A percentile compares a stretch with the other conserved stretches of the same genome.
These are phyloP conservation scores for Pichia sp. DNA, from an alignment of 1,139 yeast species.

Conservation along the genomic window DNA sequence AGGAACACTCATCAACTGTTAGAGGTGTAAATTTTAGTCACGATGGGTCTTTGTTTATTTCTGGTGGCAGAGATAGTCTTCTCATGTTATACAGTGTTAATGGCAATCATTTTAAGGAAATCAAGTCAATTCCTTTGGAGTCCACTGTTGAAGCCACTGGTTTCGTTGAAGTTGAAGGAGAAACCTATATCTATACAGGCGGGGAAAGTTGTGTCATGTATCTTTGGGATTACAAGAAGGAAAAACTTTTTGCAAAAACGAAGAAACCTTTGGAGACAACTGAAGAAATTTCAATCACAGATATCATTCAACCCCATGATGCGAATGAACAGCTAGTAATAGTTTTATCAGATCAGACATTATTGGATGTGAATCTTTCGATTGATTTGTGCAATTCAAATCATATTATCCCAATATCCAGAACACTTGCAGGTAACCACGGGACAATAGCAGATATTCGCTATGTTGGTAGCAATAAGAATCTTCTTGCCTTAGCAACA, in stretches of 20 bases:
- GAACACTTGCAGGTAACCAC: conserved; percentile 83
- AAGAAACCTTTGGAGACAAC: conserved; percentile 44
- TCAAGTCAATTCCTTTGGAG: conserved; percentile 61
- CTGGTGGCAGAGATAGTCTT: conserved; percentile 88
- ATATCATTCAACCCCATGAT: conserved; percentile 34
- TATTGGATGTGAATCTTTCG: conserved; percentile 45
- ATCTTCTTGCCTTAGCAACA: conserved; percentile 72
- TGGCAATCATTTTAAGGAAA: conserved; percentile 37
- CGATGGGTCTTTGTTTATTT: conserved; percentile 50
- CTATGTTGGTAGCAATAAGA: conserved; percentile 58
- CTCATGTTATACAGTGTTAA: conserved; percentile 49
- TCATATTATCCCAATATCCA: conserved; percentile 36
- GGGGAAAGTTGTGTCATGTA: conserved; percentile 68
- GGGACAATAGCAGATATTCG: conserved; percentile 89
- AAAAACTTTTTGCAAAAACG: conserved; percentile 39
- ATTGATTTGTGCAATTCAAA: conserved; percentile 20
- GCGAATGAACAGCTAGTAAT: conserved; percentile 28
- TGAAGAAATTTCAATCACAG: conserved; percentile 65
- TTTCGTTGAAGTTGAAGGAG: conserved; percentile 37
- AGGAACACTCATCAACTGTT: conserved; percentile 80
- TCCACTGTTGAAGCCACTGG: conserved; percentile 83
- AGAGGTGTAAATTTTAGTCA: conserved; percentile 68
- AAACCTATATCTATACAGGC: conserved; percentile 56
- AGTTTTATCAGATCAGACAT: conserved; percentile 79
- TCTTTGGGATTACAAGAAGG: conserved; percentile 46